Base-by-base conservation (phyloP, 1,139 yeast species). In the Protomyces arabidopsidicola region DNA sequence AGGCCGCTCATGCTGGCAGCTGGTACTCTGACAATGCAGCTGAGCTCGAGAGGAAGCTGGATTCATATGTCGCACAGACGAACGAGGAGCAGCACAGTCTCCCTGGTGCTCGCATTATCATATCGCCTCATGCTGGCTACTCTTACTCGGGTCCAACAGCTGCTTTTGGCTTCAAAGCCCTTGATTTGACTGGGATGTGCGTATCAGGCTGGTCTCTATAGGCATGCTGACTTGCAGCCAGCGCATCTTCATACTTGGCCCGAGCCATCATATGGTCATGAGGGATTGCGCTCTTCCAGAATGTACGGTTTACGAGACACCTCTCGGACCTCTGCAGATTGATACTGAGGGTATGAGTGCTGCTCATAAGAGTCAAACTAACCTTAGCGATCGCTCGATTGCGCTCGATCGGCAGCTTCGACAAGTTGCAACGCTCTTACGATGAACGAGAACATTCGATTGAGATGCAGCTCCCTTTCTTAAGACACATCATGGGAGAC, bases 371-470 rank as follows among this genome's bases (percentile, higher is more conserved):
- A 35, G 51, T 4, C 65, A 68, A 8, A 24, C 16, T 27, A n/a
- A 53, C n/a, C 9, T 2, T 27, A 65, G 72, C 78, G 1, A 75
- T 77, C 20, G 68, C 74, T 1, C 71, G 75, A 24, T 73, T 87
- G 63, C 72, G 69, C 2, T 59, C 67, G 2, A 71, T 75, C 3
- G 75, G 76, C 2, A 67, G 80, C 9, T 86, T 88, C 71, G 77
- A 77, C 65, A 74, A 72, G 59, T 87, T 93, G 95, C 75, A 79
- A 53, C 69, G 73, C 1, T 81, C 78, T 0, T 80, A 80, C 10
- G 99, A 95, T 73, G 84, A 85, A 65, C 88, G 87, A 36, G 99
- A 95, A 73, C 99, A 93, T 73, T 87, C 95, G 58, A 84, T 93
- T 72, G 98, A 95, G 72, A 88, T 95, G 96, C 98, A 93, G 74